phyloP scores from a whole-genome alignment of 2,329 filamentous ascomycete genomes.

The Fusarium sp. region DNA sequence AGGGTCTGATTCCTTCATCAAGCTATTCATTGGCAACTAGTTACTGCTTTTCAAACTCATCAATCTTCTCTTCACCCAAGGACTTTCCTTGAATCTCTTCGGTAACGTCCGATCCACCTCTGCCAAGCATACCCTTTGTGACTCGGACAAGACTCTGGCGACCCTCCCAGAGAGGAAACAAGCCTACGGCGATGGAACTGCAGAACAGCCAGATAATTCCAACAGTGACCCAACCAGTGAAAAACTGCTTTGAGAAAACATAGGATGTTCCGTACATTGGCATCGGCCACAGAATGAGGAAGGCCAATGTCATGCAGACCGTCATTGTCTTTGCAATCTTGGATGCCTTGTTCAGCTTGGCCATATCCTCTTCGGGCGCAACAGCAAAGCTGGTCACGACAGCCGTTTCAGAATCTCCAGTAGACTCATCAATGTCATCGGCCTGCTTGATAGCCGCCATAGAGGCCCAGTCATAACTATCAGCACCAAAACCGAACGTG shows the following conservation, averaged over 20 bases:
- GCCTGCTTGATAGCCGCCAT: slow-evolving; percentile 85
- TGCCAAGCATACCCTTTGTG: slow-evolving; percentile 38
- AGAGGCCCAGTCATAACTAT: slow-evolving; percentile 88
- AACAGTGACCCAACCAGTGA: slow-evolving; percentile 80
- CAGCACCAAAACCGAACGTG: slow-evolving; percentile 70
- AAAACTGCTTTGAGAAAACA: slow-evolving; percentile 72
- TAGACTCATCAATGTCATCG: slow-evolving; percentile 81
- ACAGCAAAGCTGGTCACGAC: slow-evolving; percentile 24
- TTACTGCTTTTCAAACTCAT: slow-evolving; percentile 32
- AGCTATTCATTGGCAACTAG: background rate
- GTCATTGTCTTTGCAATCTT: slow-evolving; percentile 60
- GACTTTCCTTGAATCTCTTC: slow-evolving; percentile 27
- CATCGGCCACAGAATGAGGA: slow-evolving; percentile 92
- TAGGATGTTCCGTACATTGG: slow-evolving; percentile 89
- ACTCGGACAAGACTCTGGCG: slow-evolving; percentile 55
- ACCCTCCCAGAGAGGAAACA: slow-evolving; percentile 88
- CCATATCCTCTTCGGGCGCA: slow-evolving; percentile 58
- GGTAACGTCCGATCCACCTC: slow-evolving; percentile 3
- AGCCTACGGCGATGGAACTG: slow-evolving; percentile 78
- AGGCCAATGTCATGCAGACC: slow-evolving; percentile 69
- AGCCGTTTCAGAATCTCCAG: slow-evolving; percentile 52
- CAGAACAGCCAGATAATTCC: slow-evolving; percentile 82
- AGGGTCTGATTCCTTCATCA: too few relatives aligned
- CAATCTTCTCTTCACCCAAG: slow-evolving; percentile 24
- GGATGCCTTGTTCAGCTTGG: slow-evolving; percentile 67